Evolutionary conservation across 306 rosid genomes (phyloP), one percentile per base, ranked within the genome.

Genomic region (Inga laurina): DNA sequence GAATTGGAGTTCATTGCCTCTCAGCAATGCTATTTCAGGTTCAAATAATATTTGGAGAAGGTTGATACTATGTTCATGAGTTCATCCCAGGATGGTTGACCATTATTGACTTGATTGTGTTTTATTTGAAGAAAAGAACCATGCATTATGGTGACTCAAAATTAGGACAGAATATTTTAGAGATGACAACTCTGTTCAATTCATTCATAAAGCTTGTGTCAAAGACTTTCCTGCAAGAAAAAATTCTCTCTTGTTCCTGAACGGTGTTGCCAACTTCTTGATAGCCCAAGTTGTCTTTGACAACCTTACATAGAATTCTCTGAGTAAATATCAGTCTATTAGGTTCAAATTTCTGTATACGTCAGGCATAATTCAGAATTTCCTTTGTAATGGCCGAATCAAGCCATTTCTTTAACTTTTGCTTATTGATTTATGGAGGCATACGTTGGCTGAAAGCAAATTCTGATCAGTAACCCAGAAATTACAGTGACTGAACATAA

Each of bases 31-130:
- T 22, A n/a, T 27, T 83, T 43, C 65, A 68, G 72, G 66, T n/a
- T 67, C 51, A 41, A 16, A 61, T 45, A 75, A 56, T 67, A 41
- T 35, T 51, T 57, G 66, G 74, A 59, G 46, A 59, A 70, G 79
- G 69, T 12, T 48, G 39, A 77, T 61, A 34, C 7, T n/a, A 15
- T 69, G 54, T 57, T 77, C 72, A 14, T 66, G 49, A 39, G 49
- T 39, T 71, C 56, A 24, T 72, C 27, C 12, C 41, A 18, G 59
- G 77, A 73, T 46, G 59, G 14, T 46, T 27, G 43, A 73, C 14
- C 59, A 15, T 24, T 48, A 24, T 8, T 5, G 77, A 48, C 43
- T 13, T 73, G 15, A 32, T 30, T 48, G 16, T 16, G 45, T 30
- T 30, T 30, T 74, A 74, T 74, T 73, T 49, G 27, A 46, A 73